Conservation (phyloP, 441 rosid genomes). For the Pelargonium myrrhifolium region DNA sequence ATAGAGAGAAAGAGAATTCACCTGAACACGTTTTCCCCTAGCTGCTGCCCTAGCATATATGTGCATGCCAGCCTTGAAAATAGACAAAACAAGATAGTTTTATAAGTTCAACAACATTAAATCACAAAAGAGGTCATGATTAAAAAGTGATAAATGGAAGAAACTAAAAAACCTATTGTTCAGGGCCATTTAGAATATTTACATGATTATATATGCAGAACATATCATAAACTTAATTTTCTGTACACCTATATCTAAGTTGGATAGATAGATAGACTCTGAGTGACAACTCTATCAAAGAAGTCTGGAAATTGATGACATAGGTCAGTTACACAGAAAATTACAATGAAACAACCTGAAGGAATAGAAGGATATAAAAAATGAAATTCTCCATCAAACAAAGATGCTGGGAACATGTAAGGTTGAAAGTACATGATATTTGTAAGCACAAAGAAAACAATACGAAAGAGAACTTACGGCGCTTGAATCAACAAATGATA, state of each 20-base stretch:
- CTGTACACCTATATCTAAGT: neutral
- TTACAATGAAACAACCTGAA: too few species aligned
- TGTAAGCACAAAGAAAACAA: neutral
- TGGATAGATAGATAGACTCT: neutral
- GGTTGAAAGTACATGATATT: neutral
- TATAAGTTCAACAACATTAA: neutral
- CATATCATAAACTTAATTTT: neutral
- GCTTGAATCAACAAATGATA: slow-evolving; percentile 33
- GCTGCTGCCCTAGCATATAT: slow-evolving; percentile 38
- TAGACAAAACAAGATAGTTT: neutral
- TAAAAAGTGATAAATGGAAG: neutral
- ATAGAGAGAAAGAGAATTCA: slow-evolving; percentile 15
- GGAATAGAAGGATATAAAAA: too few species aligned
- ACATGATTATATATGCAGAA: neutral
- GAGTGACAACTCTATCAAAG: neutral
- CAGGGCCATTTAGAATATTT: neutral
- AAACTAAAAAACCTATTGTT: neutral
- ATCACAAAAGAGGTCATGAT: neutral
- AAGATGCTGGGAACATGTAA: too few species aligned
- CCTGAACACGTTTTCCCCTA: slow-evolving; percentile 41
- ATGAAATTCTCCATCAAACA: too few species aligned
- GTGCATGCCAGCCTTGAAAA: slow-evolving; percentile 24
- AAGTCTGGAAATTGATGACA: neutral
- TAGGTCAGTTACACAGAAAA: too few species aligned
- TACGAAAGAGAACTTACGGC: slow-evolving; percentile 26